A percentile compares a stretch with the other conserved stretches of the same genome.
phyloP scores from a whole-genome alignment of 1,284 basidiomycete genomes.

The Agaricales sp. region DNA sequence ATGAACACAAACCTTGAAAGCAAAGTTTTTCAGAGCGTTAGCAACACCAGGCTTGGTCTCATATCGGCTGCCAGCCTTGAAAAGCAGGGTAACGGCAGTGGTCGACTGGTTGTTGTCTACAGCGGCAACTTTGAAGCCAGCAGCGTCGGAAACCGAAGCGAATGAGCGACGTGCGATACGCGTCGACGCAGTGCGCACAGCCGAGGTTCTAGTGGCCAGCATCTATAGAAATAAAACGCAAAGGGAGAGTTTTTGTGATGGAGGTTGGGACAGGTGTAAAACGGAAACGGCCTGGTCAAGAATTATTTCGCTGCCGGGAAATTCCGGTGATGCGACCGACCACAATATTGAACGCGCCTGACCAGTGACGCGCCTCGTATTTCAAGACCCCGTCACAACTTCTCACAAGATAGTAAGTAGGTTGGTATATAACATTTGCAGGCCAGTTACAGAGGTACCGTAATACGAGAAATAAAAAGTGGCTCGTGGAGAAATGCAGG shows the following conservation, averaged over 20 bases:
- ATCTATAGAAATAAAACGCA: conserved; percentile 24
- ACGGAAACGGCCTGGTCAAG: not conserved
- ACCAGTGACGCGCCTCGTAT: conserved; percentile 1
- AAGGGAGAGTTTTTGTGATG: not conserved
- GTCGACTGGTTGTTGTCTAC: conserved; percentile 77
- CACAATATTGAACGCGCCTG: not conserved
- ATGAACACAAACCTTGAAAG: conserved; percentile 75
- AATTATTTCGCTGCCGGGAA: not conserved
- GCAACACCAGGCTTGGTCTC: conserved; percentile 83
- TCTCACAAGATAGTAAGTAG: too few relatives aligned
- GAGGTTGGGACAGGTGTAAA: not conserved
- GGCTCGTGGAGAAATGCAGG: too few relatives aligned
- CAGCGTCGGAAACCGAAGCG: conserved; percentile 69
- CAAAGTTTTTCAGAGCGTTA: conserved; percentile 90
- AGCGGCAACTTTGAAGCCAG: conserved; percentile 79
- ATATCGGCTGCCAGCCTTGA: conserved; percentile 86
- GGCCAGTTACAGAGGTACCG: too few relatives aligned
- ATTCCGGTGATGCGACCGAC: not conserved
- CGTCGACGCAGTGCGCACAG: conserved; percentile 39
- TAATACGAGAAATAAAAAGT: too few relatives aligned
- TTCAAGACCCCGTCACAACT: not conserved
- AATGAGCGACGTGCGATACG: conserved; percentile 58
- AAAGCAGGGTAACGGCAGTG: conserved; percentile 76
- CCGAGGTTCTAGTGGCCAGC: conserved; percentile 54
- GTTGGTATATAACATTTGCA: too few relatives aligned